A percentile compares a stretch with the other conserved stretches of the same genome.
These are phyloP conservation scores for Tetradesmus lagerheimii DNA, from an alignment of 139 green algal genomes.

Conservation along the genomic window DNA sequence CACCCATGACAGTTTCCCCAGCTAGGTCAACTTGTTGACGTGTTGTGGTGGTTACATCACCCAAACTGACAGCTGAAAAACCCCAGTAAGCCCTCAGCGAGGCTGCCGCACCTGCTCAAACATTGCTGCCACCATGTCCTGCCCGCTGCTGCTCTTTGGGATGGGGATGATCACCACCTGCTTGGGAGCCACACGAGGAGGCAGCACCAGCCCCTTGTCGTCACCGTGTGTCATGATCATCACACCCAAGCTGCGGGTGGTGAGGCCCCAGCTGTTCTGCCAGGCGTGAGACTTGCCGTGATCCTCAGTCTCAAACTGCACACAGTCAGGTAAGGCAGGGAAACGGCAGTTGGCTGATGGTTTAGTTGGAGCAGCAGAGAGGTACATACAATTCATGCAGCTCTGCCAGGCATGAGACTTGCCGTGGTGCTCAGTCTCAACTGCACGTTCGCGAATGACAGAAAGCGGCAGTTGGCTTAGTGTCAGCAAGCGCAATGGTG, in stretches of 20 bases:
- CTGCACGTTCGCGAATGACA: neutral
- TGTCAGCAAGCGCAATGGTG: too few relatives aligned
- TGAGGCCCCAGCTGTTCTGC: conserved; percentile 99
- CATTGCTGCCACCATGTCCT: conserved; percentile 70
- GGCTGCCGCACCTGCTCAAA: conserved; percentile 66
- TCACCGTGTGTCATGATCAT: conserved; percentile 99
- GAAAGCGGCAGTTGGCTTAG: too few relatives aligned
- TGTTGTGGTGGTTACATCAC: too few relatives aligned
- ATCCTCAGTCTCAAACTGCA: conserved; percentile 88
- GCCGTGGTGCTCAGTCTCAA: conserved; percentile 89
- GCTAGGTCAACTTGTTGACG: too few relatives aligned
- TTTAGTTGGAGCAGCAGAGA: too few relatives aligned
- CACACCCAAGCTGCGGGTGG: conserved; percentile 96
- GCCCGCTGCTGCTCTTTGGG: conserved; percentile 77
- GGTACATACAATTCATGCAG: too few relatives aligned
- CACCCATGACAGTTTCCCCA: too few relatives aligned
- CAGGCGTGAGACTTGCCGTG: conserved; percentile 83
- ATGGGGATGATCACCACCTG: conserved; percentile 94
- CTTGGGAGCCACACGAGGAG: conserved; percentile 87
- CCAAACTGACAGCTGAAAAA: too few relatives aligned
- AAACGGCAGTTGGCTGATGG: too few relatives aligned
- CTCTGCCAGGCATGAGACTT: conserved; percentile 95
- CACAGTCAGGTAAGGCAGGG: too few relatives aligned
- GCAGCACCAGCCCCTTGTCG: conserved; percentile 97
- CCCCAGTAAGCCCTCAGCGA: conserved; percentile 49